These are phyloP conservation scores for Leccinellum rugosiceps DNA, from an alignment of 768 basidiomycete genomes.

Conservation along the genomic window DNA sequence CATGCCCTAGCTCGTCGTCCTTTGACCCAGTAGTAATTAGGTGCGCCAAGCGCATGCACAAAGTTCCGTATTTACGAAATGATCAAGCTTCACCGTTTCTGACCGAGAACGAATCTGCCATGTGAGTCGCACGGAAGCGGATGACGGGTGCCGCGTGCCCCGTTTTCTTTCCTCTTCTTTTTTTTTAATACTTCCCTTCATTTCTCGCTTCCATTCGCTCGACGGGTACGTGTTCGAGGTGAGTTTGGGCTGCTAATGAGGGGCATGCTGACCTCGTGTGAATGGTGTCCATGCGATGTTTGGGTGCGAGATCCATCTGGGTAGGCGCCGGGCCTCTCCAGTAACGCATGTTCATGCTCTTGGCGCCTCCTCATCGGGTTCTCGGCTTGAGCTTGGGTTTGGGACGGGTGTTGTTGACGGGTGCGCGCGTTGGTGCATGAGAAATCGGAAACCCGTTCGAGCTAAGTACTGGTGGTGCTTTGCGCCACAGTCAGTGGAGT, in stretches of 20 bases:
- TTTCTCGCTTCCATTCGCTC: not conserved
- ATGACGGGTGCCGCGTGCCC: not conserved
- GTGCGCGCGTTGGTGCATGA: not conserved
- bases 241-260: not conserved
- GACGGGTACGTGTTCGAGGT: not conserved
- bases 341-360: too few relatives aligned
- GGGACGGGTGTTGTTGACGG: not conserved
- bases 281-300: not conserved
- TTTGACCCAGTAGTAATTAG: too few relatives aligned
- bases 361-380: too few relatives aligned
- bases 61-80: not conserved
- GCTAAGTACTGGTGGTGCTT: not conserved
- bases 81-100: not conserved
- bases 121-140: not conserved
- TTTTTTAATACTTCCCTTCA: not conserved
- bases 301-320: not conserved
- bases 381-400: not conserved
- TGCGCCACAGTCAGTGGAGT: not conserved
- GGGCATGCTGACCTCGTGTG: not conserved
- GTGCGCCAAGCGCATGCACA: not conserved
- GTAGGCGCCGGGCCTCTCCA: too few relatives aligned
- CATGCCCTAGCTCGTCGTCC: too few relatives aligned
- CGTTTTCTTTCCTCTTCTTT: not conserved
- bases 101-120: conserved; percentile 1
- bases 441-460: not conserved